Base-by-base conservation (phyloP, 768 basidiomycete species). In the Psilocybe subaeruginosa region DNA sequence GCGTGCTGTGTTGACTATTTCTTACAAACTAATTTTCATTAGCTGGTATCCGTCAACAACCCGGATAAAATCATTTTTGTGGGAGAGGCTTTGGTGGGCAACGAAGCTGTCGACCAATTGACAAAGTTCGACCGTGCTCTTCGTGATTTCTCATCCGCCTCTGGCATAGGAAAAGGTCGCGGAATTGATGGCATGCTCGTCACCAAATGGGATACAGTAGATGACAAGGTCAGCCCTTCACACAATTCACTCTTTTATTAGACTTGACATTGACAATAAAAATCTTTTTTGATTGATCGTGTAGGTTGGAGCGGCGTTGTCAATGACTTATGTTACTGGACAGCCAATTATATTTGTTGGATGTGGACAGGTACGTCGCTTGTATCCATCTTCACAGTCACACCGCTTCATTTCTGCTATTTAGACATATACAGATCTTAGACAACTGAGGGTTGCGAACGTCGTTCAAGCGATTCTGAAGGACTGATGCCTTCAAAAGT, bases 171-270 rank as follows among this genome's bases (percentile, higher is more conserved):
- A 16, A 87, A 87, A 72, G 90, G 90, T 52, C 86, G 97, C 19
- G 97, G 97, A 4, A 97, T 99, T 63, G 97, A 99, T 72, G 97
- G 97, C 27, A 99, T 97, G 91, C 80, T 99, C 47, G 87, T 99
- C 60, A 99, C 97, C 33, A 99, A 99, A 76, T 99, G 97, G 90
- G 97, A 99, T 70, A 99, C 97, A 1, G 97, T 99, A 19, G 94
- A 95, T 69, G 94, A 96, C 77, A 96, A 96, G 85, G 96, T 92
- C 58, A 57, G 83, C 73, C 35, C 39, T 30, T 8, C 16, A 17
- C 30, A 47, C 49, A 35, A 17, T n/a, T 33, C 45, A 27, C 16
- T 16, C 9, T 53, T 14, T 31, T 35, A 23, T 50, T 30, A 17
- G 9, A 33, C 49, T 60, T 49, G 53, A 56, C 37, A n/a, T 33